Evolutionary conservation across 2,329 filamentous ascomycete genomes (phyloP), one percentile per base, ranked within the genome.

Genomic region (Cladosporium sp.): DNA sequence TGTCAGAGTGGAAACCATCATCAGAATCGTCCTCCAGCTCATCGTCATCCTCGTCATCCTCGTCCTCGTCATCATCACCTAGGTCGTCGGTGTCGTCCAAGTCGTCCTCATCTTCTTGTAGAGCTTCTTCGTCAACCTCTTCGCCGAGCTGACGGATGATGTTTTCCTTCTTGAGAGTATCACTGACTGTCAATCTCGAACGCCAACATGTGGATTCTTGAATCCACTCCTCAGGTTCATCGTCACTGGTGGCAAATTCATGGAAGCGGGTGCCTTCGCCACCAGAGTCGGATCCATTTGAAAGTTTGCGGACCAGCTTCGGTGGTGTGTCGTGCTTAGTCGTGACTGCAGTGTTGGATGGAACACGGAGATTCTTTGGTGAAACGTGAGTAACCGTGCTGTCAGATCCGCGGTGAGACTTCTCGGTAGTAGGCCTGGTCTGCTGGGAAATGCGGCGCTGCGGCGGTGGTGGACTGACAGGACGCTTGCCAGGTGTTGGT

Each of bases 181-280:
- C 95, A 70, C 90, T 88, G 69, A 99, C 89, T 4, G 93, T 98
- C 46, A 99, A 83, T 73, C 91, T 92, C 59, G 84, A 84, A 65
- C 84, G 84, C 69, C 88, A 82, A 35, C 86, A 85, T 8, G 85
- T 83, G 37, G 86, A 82, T 72, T 91, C 89, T 65, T 90, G 88
- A 33, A 96, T 91, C 95, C 95, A 99, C 72, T 97, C 93, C 66
- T 97, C 93, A 68, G 95, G 91, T 66, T 92, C 88, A 49, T 90
- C 84, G 66, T 88, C 85, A 59, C 91, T 93, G 75, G 90, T 93
- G 52, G 92, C 94, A 76, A 98, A 98, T 73, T 97, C 94, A 76
- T 97, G 92, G 75, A 97, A 98, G 58, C 83, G 79, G 53, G 79
- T 80, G n/a, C 82, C 81, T 72, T 83, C 81, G 81, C 87, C 75